Evolutionary conservation across 2,329 filamentous ascomycete species (phyloP), one percentile per base, ranked within the genome.

Genomic region (Aspergillus bombycis): DNA sequence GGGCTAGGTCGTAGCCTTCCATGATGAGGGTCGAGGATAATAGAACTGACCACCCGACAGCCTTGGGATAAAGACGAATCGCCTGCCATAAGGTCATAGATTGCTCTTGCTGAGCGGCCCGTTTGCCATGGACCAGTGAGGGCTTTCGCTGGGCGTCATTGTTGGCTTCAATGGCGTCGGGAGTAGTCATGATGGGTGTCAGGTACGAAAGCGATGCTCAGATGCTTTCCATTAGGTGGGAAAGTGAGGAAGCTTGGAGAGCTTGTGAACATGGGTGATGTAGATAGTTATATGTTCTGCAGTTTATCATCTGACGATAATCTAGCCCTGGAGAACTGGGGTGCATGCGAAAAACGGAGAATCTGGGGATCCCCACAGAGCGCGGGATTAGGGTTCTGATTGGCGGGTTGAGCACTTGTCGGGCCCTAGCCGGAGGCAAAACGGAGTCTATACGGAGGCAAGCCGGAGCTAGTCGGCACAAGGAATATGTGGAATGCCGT

Each of bases 1-100:
- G 69, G 16, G 74, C 71, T 5, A 74, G 69, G 56, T 81, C 78
- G 68, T 76, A 80, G 2, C 78, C 79, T 66, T 80, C 78, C 79
- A 80, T 80, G 55, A 79, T 71, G 28, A 81, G 67, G 8, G 72
- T 72, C 0, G 75, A 72, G 2, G 76, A 79, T 14, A 80, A 60
- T 0, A 79, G 61, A 26, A 79, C 62, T 6, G 74, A 77, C 76
- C 77, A 80, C 4, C 67, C 69, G 10, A 79, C 72, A 3, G 78
- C 78, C 62, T 78, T 76, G 0, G 74, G 77, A 48, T 74, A 75
- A 12, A 69, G 57, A 54, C 67, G 71, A 10, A 74, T 38, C 23
- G 70, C 75, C 61, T 78, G 65, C 61, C 68, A 67, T 2, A 79
- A 61, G 12, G 74, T 77, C 75, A 78, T 77, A 30, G 67, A 67